These are phyloP conservation scores for Lizonia empirigonia DNA, from an alignment of 2,329 filamentous ascomycete genomes.

Conservation along the genomic window DNA sequence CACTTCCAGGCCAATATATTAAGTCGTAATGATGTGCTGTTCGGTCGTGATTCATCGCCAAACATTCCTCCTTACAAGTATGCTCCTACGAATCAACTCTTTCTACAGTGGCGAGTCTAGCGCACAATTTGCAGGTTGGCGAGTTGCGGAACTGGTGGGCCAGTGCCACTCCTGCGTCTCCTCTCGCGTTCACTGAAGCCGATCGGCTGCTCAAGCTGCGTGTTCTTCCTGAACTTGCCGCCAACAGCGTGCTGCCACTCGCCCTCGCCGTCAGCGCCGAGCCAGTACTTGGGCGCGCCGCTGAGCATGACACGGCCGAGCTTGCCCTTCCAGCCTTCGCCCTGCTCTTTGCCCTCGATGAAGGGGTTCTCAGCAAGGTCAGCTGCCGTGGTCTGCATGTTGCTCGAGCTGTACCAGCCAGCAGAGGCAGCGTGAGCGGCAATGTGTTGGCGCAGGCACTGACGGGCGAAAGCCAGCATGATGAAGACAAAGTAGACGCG, in stretches of 20 bases:
- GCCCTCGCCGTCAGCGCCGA: conserved; percentile 68
- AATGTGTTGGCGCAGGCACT: conserved; percentile 73
- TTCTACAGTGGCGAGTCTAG: conserved; percentile 17
- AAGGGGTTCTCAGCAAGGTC: conserved; percentile 71
- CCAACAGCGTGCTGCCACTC: conserved; percentile 71
- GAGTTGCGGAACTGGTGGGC: conserved; percentile 54
- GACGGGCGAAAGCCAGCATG: conserved; percentile 80
- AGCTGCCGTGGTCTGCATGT: conserved; percentile 49
- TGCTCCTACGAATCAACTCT: not conserved
- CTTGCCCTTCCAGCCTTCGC: conserved; percentile 78
- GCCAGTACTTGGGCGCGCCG: conserved; percentile 78
- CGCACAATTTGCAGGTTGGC: conserved; percentile 30
- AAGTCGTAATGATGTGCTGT: conserved; percentile 12
- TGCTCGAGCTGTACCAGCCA: conserved; percentile 48
- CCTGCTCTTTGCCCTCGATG: conserved; percentile 69
- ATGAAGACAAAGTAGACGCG: conserved; percentile 84
- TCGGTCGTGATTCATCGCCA: conserved; percentile 10
- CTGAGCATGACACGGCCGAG: conserved; percentile 79
- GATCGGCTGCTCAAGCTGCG: conserved; percentile 47
- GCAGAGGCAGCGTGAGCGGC: conserved; percentile 52
- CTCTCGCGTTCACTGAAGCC: conserved; percentile 63
- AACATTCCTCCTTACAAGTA: not conserved
- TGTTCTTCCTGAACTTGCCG: conserved; percentile 63
- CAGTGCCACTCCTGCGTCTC: conserved; percentile 66
- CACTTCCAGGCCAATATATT: conserved; percentile 2